phyloP scores from a whole-genome alignment of 2,329 filamentous ascomycete species.

The Epicoccum nigrum region DNA sequence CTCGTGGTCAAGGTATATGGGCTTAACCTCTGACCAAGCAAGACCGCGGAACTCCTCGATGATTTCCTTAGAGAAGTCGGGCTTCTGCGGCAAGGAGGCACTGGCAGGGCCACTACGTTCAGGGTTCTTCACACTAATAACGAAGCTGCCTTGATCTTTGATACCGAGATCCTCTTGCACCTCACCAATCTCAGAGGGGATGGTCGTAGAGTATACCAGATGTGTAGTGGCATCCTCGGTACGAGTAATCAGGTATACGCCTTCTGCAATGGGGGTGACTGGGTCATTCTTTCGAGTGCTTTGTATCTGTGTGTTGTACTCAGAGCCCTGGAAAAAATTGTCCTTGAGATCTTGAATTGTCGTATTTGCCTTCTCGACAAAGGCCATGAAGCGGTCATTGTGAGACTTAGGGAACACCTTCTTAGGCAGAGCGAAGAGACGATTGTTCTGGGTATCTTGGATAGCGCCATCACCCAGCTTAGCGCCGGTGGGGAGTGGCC shows the following conservation, averaged over 20 bases:
- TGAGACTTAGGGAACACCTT: constrained; percentile 76
- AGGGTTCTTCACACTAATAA: constrained; percentile 82
- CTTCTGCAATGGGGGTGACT: constrained; percentile 79
- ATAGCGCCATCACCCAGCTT: constrained; percentile 67
- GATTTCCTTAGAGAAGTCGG: constrained; percentile 75
- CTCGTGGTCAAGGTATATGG: constrained; percentile 74
- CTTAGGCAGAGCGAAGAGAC: constrained; percentile 81
- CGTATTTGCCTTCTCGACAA: constrained; percentile 76
- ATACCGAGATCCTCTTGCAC: constrained; percentile 79
- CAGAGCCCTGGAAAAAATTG: constrained; percentile 68
- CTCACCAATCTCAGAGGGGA: constrained; percentile 71
- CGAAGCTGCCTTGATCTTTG: constrained; percentile 73
- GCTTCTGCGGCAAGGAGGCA: constrained; percentile 66
- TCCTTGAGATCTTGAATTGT: constrained; percentile 74
- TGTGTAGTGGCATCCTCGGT: constrained; percentile 72
- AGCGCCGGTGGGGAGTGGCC: constrained; percentile 73
- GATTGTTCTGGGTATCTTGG: constrained; percentile 65
- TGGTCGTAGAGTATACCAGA: constrained; percentile 78
- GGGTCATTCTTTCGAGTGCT: constrained; percentile 72
- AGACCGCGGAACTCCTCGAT: constrained; percentile 73
- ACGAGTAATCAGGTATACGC: constrained; percentile 80
- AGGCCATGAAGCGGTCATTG: constrained; percentile 75
- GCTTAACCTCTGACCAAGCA: constrained; percentile 76
- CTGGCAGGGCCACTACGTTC: constrained; percentile 68
- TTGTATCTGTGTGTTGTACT: constrained; percentile 77